Base-by-base conservation (phyloP, 2,329 filamentous ascomycete species). In the Ascochyta fabae region DNA sequence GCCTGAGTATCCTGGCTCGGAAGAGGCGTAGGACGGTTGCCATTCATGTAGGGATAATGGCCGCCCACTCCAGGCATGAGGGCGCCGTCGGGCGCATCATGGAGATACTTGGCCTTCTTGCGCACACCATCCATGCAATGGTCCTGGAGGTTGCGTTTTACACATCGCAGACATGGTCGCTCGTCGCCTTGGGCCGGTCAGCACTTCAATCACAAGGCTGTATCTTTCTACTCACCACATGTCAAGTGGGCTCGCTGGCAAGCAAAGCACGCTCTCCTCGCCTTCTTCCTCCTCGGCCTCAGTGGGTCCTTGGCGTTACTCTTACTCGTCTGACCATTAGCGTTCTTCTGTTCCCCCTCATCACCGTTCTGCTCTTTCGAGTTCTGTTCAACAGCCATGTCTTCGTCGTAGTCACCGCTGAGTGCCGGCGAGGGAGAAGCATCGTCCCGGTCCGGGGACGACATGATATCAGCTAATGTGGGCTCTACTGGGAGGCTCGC, bases 101-200 rank as follows among this genome's bases (percentile, higher is more conserved):
- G 93, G 53, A 99, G 89, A 76, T 99, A 99, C 77, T 99, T 99
- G 48, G 95, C 95, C 83, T 98, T 99, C 78, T 99, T 99, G 61
- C 95, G 89, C 47, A 98, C 92, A 49, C 95, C 95, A 73, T 99
- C 95, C 75, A 96, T 92, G 72, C 95, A 99, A 58, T 87, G 87
- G 74, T 96, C 92, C 69, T 92, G 90, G 22, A 98, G 85, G 41
- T 92, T 91, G 67, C 95, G 89, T 77, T 97, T 97, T 67, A 98
- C 92, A 75, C 95, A 99, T 70, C 95, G 84, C 71, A 92, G 87
- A 74, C 95, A 99, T 48, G 95, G 95, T 66, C 95, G 86, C 76
- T 99, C 94, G 75, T 99, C 95, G 69, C 94, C 95, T 98, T 71
- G 27, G 29, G 29, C 12, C 29, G 6, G 29, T 31, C 29, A 31